Conservation (phyloP, 495 filamentous ascomycete genomes). For the Cryomyces minteri region DNA sequence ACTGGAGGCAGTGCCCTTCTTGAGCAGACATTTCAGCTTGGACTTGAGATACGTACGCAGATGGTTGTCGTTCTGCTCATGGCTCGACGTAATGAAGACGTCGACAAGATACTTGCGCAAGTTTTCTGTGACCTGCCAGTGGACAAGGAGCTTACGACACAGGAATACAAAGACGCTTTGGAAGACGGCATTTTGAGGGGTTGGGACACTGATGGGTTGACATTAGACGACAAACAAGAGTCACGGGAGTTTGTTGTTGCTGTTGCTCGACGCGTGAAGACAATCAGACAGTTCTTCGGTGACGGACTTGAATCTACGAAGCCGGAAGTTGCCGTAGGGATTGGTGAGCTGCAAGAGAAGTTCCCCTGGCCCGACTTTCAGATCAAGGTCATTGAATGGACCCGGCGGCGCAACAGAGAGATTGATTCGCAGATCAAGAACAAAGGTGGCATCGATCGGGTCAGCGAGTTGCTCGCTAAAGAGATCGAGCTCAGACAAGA, state of each 20-base stretch:
- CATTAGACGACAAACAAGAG: background rate
- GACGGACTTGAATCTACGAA: background rate
- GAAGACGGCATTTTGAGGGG: background rate
- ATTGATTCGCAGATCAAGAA: conserved; percentile 5
- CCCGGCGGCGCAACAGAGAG: conserved; percentile 1
- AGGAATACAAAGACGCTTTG: background rate
- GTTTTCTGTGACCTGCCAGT: background rate
- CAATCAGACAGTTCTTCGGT: background rate
- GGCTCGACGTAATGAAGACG: background rate
- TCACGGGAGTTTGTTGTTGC: background rate
- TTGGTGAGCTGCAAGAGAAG: background rate
- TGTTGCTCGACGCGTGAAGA: background rate
- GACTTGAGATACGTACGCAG: conserved; percentile 2
- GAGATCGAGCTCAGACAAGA: conserved; percentile 1
- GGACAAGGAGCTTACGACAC: background rate
- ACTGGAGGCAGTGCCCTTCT: background rate
- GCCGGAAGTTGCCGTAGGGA: background rate
- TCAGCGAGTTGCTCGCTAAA: background rate
- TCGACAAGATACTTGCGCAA: background rate
- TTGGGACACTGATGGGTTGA: conserved; percentile 1
- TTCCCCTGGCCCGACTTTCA: conserved; percentile 9
- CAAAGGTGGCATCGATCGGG: conserved; percentile 4
- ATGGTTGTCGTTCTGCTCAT: background rate
- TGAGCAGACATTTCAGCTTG: conserved; percentile 1
- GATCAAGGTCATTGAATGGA: conserved; percentile 2